Conservation (phyloP, 2,329 filamentous ascomycete genomes). For the Colletotrichum incanum region DNA sequence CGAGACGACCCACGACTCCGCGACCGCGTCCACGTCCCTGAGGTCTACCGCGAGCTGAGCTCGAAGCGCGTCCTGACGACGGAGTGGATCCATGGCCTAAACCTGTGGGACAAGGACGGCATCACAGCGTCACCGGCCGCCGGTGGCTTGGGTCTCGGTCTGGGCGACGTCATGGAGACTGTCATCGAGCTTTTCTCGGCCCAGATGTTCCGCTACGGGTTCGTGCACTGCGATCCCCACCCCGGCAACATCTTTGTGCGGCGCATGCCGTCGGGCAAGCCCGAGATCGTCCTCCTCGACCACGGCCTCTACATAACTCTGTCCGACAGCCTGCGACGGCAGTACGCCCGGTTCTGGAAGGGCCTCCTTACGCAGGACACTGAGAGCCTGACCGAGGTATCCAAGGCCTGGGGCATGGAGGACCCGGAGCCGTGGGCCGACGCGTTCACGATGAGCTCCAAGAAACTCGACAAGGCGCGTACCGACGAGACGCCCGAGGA, state of each 20-base stretch:
- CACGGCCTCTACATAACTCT: conserved; percentile 80
- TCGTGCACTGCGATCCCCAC: conserved; percentile 79
- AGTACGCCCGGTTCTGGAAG: conserved; percentile 74
- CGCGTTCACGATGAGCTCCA: conserved; percentile 74
- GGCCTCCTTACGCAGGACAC: conserved; percentile 78
- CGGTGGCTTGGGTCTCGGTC: conserved; percentile 71
- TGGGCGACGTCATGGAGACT: conserved; percentile 77
- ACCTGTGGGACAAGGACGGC: conserved; percentile 77
- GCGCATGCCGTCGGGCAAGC: conserved; percentile 61
- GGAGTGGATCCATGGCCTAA: conserved; percentile 79
- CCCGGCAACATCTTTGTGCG: conserved; percentile 78
- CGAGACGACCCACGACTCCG: conserved; percentile 69
- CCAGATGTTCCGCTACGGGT: conserved; percentile 81
- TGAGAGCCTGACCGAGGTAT: conserved; percentile 69
- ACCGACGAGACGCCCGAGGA: conserved; percentile 63
- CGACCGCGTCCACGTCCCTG: conserved; percentile 76
- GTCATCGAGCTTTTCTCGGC: conserved; percentile 79
- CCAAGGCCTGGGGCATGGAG: conserved; percentile 74
- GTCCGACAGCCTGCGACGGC: conserved; percentile 73
- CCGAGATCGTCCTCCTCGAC: conserved; percentile 78
- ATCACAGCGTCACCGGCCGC: conserved; percentile 61
- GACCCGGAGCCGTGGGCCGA: conserved; percentile 78
- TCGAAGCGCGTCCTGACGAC: conserved; percentile 78
- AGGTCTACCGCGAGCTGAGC: conserved; percentile 71
- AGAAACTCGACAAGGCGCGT: conserved; percentile 70